Base-by-base conservation (phyloP, 768 basidiomycete species). In the Rhizopogon vinicolor region DNA sequence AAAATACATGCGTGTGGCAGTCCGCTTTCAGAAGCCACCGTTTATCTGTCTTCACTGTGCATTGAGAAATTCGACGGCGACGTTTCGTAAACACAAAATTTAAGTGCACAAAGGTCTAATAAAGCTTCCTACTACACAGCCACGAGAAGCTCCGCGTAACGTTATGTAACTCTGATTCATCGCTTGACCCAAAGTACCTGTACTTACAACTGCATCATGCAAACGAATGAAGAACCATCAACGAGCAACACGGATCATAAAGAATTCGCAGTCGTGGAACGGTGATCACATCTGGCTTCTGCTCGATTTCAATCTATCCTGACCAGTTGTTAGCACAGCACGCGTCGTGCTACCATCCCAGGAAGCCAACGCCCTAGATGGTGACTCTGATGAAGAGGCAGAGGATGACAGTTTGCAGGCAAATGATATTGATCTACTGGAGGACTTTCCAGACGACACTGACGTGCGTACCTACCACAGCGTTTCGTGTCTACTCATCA, bases 391-490 rank as follows among this genome's bases (percentile, higher is more conserved):
- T 7, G 78, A 78, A 33, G 78, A 78, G 5, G 66, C 65, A 3
- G 69, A 64, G 22, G 84, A 80, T 40, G 80, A 68, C 22, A 76
- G 83, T 25, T 48, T 19, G 33, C 48, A 54, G 16, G 55, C 14
- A 41, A 67, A 67, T 41, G 83, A 85, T 46, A 84, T 79, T 3
- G 85, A 94, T 65, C 82, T 88, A 10, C 72, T 96, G 19, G 83
- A 76, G 49, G 86, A 86, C 60, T 86, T 89, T 58, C 91, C 93
- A 2, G 90, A 92, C 56, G 87, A 94, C 37, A 89, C 89, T 2
- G 85, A 92, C 70, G 93, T 91, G 62, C 60, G 83, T 68, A 28
- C 28, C 39, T 16, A 6, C 40, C 28, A 31, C 39, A 49, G n/a
- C 58, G 25, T 43, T 51, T 53, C 45, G 31, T 52, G 40, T 42